These are phyloP conservation scores for Trypanosoma vivax DNA, from an alignment of 208 protist genomes.

Conservation along the genomic window DNA sequence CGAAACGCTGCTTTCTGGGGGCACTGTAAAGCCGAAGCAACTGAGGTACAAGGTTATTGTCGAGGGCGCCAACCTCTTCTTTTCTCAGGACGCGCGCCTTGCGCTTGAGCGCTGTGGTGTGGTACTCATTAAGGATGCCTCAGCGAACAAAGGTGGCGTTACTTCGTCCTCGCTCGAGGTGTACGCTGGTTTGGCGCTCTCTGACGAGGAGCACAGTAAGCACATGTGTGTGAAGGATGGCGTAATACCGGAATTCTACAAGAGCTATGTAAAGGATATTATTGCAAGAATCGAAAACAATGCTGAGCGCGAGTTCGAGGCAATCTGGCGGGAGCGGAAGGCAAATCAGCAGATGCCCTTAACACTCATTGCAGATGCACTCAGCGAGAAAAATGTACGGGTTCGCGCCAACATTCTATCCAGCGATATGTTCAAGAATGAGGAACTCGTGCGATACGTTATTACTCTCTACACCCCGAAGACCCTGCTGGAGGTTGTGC, in stretches of 20 bases:
- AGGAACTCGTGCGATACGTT: slow-evolving; percentile 65
- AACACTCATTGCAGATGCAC: slow-evolving; percentile 73
- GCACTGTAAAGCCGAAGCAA: slow-evolving; percentile 32
- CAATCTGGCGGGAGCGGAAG: slow-evolving; percentile 80
- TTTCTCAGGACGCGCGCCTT: slow-evolving; percentile 92
- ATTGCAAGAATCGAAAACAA: slow-evolving; percentile 81
- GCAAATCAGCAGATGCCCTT: slow-evolving; percentile 43
- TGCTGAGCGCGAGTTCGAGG: slow-evolving; percentile 86
- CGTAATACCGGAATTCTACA: slow-evolving; percentile 86
- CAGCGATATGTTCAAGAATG: slow-evolving; percentile 81
- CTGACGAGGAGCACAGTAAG: slow-evolving; percentile 85
- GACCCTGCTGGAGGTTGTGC: slow-evolving; percentile 70
- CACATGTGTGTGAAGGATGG: slow-evolving; percentile 81
- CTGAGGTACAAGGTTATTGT: slow-evolving; percentile 93
- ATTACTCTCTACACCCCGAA: slow-evolving; percentile 69
- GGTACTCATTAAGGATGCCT: slow-evolving; percentile 88
- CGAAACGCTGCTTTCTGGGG: slow-evolving; percentile 58
- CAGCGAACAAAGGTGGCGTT: slow-evolving; percentile 96
- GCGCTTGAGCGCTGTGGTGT: slow-evolving; percentile 86
- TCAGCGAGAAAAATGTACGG: slow-evolving; percentile 88
- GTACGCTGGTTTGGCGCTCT: slow-evolving; percentile 90
- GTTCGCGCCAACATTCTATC: slow-evolving; percentile 72
- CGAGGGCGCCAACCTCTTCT: slow-evolving; percentile 97
- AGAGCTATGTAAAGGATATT: slow-evolving; percentile 88
- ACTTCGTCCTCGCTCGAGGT: slow-evolving; percentile 97